Evolutionary conservation across 139 green algal genomes (phyloP).

Genomic region (Closterium sp.): DNA sequence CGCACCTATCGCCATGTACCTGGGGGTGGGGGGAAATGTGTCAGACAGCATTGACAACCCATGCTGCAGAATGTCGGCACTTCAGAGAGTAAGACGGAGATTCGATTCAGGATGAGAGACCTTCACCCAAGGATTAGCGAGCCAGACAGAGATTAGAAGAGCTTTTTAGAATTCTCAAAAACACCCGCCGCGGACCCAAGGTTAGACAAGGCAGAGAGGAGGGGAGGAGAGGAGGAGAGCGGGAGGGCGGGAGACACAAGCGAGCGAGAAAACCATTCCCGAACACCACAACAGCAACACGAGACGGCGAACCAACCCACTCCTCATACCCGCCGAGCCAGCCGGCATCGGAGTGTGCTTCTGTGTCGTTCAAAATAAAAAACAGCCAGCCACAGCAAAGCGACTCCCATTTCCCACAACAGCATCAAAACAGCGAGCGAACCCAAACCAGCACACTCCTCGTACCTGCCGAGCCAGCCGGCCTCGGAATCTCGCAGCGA

Average conservation of each 20-base stretch:
- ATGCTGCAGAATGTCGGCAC: not conserved
- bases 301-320: too few species aligned
- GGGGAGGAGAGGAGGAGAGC: not conserved
- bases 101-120: too few species aligned
- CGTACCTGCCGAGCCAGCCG: not conserved
- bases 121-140: not conserved
- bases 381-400: not conserved
- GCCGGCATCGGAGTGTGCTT: too few species aligned
- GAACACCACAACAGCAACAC: too few species aligned
- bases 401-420: not conserved
- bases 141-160: too few species aligned
- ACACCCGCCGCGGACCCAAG: too few species aligned
- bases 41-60: not conserved
- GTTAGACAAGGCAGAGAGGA: not conserved
- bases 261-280: too few species aligned
- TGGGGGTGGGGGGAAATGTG: not conserved
- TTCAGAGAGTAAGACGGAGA: too few species aligned
- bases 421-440: too few species aligned
- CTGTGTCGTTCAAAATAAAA: too few species aligned
- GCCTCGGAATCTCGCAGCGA: not conserved
- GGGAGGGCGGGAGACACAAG: not conserved
- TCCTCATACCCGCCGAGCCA: not conserved
- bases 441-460: too few species aligned
- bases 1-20: constrained; percentile 20
- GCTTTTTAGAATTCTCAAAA: too few species aligned